These are phyloP conservation scores for Rhizophlyctis rosea DNA, from an alignment of 192 early-diverging fungal genomes.

Conservation along the genomic window DNA sequence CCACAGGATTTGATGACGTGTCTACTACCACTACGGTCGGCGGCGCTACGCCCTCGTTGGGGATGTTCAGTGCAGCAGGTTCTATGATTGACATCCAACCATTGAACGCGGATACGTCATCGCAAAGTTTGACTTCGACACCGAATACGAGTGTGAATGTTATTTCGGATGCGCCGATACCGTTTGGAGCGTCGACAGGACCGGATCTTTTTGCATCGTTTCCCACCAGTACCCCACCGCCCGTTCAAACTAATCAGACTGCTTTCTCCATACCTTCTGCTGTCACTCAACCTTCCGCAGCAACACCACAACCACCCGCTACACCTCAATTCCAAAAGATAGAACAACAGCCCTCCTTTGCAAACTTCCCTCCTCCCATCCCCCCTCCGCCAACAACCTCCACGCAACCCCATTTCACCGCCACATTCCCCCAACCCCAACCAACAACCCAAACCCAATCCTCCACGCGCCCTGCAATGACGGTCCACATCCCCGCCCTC, in stretches of 20 bases:
- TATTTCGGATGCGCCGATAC: too few relatives aligned
- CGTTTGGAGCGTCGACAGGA: background rate
- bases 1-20: constrained; percentile 21
- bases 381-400: background rate
- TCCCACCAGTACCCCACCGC: background rate
- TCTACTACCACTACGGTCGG: constrained; percentile 5
- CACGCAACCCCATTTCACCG: background rate
- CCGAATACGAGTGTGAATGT: too few relatives aligned
- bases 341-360: background rate
- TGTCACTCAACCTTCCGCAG: background rate
- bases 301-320: background rate
- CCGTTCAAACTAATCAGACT: background rate
- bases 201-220: constrained; percentile 12
- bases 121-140: too few relatives aligned
- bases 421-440: constrained; percentile 4
- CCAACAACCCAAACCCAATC: constrained; percentile 6
- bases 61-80: constrained; percentile 5
- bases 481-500: constrained; percentile 1
- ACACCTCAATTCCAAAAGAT: constrained; percentile 16
- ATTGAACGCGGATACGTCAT: background rate
- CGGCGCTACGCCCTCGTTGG: background rate
- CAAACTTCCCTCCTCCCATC: background rate
- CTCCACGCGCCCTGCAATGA: background rate
- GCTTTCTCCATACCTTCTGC: background rate
- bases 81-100: constrained; percentile 22